Percentiles rank a stretch among this genome's conserved stretches.
Evolutionary conservation across 305 asterid genomes (phyloP).

Genomic region (Fraxinus sp.): DNA sequence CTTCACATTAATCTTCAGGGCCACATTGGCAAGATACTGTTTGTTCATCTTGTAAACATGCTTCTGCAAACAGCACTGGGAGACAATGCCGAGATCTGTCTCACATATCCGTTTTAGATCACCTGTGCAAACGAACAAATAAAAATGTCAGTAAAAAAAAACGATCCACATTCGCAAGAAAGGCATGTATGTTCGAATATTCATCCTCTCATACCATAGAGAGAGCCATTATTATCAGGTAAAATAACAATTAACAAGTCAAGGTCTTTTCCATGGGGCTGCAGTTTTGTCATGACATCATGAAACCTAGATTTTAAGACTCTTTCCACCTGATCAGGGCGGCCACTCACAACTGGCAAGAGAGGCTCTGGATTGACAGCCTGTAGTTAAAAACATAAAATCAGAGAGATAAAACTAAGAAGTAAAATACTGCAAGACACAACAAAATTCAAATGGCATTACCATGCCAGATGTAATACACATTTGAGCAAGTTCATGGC

Average conservation of each 20-base stretch:
- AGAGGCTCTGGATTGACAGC: constrained; percentile 71
- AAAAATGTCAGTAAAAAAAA: not conserved
- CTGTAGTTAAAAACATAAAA: constrained; percentile 35
- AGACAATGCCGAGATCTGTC: constrained; percentile 89
- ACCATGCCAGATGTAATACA: constrained; percentile 94
- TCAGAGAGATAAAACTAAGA: not conserved
- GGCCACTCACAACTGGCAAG: constrained; percentile 60
- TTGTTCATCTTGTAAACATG: constrained; percentile 77
- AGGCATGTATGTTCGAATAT: not conserved
- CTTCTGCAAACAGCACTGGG: constrained; percentile 93
- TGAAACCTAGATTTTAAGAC: constrained; percentile 68
- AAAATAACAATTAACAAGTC: constrained; percentile 82
- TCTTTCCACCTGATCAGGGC: constrained; percentile 83
- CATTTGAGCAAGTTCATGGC: constrained; percentile 84
- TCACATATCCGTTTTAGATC: constrained; percentile 90
- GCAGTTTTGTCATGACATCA: constrained; percentile 67
- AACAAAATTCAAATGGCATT: not conserved
- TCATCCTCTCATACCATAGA: constrained; percentile 64
- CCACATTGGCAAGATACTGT: constrained; percentile 82
- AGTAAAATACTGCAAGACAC: not conserved
- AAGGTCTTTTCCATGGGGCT: constrained; percentile 63
- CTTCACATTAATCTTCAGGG: constrained; percentile 86
- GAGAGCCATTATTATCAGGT: constrained; percentile 92
- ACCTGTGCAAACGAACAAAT: constrained; percentile 40
- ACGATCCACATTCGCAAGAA: not conserved